Evolutionary conservation across 306 rosid species (phyloP), one percentile per base, ranked within the genome.

Genomic region (Cajanus cajan): DNA sequence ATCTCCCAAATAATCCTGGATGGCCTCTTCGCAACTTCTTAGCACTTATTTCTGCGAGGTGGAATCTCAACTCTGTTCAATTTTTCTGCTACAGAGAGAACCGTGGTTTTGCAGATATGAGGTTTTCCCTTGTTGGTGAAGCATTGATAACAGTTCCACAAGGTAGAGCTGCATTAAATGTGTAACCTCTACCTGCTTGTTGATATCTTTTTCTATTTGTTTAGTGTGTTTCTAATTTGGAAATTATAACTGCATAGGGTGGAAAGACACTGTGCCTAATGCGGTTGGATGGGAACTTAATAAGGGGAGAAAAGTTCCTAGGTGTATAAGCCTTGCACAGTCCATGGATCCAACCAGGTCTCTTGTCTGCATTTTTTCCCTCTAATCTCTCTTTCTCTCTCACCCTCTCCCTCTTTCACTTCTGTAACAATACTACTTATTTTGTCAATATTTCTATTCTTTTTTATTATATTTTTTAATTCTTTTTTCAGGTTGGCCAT

Each of bases 21-120:
- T 95, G 98, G 98, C 98, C 98, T 37, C 96, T 95, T 34, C 92
- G 98, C 82, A 95, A 95, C 91, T 84, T 88, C 83, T 89, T 95
- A 87, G 94, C 98, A 11, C 90, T 95, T 73, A 87, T 87, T 74
- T 83, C 83, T 80, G 84, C 87, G 24, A 88, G 90, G 80, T 95
- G 98, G 98, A 88, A 89, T 85, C 89, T 95, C 85, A 84, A 81
- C 74, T 86, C 88, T 5, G 88, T 95, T 78, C 86, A 64, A 79
- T 88, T 92, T 83, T 83, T 92, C 71, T 91, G 97, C 92, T 95
- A 92, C 64, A 88, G 98, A 88, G 98, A 95, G 89, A 91, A 65
- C 73, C 98, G 93, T 73, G 98, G 98, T 66, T 95, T 91, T 36
- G 97, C 98, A 74, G 97, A 95, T 85, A 81, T 92, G 85, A 88